Evolutionary conservation across 2,329 filamentous ascomycete species (phyloP), one percentile per base, ranked within the genome.

Genomic region (Thielaviopsis ethacetica): DNA sequence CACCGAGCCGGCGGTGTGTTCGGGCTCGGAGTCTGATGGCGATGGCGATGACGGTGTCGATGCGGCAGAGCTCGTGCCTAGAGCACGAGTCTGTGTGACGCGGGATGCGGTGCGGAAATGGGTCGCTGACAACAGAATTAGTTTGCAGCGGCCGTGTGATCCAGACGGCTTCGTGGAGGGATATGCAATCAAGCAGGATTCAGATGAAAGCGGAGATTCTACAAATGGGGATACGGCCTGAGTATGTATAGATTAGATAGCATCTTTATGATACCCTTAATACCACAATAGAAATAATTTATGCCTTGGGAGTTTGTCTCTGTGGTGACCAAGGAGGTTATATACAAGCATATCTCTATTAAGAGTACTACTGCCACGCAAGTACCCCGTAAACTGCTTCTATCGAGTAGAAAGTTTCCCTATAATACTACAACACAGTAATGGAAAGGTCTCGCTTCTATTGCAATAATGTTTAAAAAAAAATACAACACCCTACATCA

Each of bases 151-250:
- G 65, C 77, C 83, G 1, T 87, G 93, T 57, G 84, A 88, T 68
- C 79, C 84, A 5, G 78, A 83, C 1, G 89, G 87, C 0, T 95
- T 95, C 64, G 71, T 85, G 6, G 81, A 84, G 62, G 78, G 81
- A 57, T 86, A 85, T 69, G 81, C 80, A 13, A 71, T 77, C 54
- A 77, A 74, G 65, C 62, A 65, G 27, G 69, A 67, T 3, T 68
- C 68, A 59, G 67, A 62, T 12, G 27, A 52, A 41, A 19, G 21
- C 3, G 27, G 24, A 2, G 41, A 60, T 3, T 24, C 19, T 7
- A 34, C 26, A 53, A 53, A 30, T 21, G 53, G 51, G 19, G 58
- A 56, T 9, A 44, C 30, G 10, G 38, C 26, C 4, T 26, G 44
- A 44, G 17, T 17, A 44, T 34, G 17, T 17, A 44, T 34, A 34